phyloP scores from a whole-genome alignment of 192 early-diverging fungal species.

The Coemansia nantahalensis region DNA sequence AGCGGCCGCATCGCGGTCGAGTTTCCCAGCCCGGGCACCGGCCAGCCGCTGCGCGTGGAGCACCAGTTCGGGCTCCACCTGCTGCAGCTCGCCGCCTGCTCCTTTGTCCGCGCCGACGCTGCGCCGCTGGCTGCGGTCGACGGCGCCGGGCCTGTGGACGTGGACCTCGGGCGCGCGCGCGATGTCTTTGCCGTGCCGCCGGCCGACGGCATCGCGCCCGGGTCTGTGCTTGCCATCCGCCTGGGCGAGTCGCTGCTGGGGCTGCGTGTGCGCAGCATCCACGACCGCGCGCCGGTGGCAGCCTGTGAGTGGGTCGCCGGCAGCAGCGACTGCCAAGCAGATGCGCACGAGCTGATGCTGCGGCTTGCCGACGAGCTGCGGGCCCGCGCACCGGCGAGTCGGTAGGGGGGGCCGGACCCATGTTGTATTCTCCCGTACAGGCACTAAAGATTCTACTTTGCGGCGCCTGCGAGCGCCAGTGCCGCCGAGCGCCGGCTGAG shows the following conservation, averaged over 20 bases:
- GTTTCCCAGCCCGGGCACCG: slow-evolving; percentile 42
- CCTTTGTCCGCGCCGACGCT: slow-evolving; percentile 1
- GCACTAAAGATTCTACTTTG: too few relatives aligned
- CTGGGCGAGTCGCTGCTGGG: neutral
- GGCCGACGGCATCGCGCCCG: slow-evolving; percentile 16
- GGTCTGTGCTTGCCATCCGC: slow-evolving; percentile 10
- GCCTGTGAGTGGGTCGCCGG: slow-evolving; percentile 1
- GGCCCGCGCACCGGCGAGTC: neutral
- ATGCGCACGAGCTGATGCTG: neutral
- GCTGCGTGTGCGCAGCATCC: neutral
- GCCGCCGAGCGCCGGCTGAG: neutral
- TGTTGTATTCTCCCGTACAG: too few relatives aligned
- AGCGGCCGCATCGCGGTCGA: slow-evolving; percentile 28
- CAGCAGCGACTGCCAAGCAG: too few relatives aligned
- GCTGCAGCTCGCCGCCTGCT: slow-evolving; percentile 21
- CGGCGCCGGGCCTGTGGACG: neutral
- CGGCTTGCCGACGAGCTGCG: slow-evolving; percentile 1
- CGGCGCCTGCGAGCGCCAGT: neutral
- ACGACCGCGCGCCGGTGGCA: neutral
- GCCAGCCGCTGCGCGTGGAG: slow-evolving; percentile 14
- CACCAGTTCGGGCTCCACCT: slow-evolving; percentile 37
- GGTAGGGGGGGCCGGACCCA: too few relatives aligned
- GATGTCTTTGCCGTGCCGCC: slow-evolving; percentile 23
- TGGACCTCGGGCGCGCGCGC: slow-evolving; percentile 13
- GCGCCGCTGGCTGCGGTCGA: neutral